Conservation (phyloP, 1,284 basidiomycete genomes). For the Uromyces viciae-fabae region DNA sequence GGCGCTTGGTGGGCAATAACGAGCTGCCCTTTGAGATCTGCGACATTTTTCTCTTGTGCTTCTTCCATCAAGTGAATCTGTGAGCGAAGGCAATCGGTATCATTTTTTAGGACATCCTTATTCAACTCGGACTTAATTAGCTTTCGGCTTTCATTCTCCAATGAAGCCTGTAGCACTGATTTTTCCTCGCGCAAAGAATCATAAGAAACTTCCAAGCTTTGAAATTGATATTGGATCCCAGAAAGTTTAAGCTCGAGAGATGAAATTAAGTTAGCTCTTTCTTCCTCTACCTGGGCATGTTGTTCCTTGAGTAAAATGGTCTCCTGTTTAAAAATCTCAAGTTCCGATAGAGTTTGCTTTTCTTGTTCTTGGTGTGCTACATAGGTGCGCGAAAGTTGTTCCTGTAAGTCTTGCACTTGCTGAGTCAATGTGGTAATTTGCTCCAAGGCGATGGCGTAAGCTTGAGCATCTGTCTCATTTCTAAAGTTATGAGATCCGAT, state of each 20-base stretch:
- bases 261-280: not conserved
- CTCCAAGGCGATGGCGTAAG: not conserved
- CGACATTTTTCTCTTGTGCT: not conserved
- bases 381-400: slow-evolving; percentile 1
- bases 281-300: not conserved
- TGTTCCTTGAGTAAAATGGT: not conserved
- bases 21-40: slow-evolving; percentile 11
- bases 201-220: not conserved
- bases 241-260: slow-evolving; percentile 1
- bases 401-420: slow-evolving; percentile 12
- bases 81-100: not conserved
- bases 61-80: slow-evolving; percentile 17
- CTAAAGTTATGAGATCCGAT: not conserved
- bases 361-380: slow-evolving; percentile 16
- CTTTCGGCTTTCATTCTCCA: not conserved
- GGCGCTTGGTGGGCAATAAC: not conserved
- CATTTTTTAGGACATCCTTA: not conserved
- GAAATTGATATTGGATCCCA: slow-evolving; percentile 18
- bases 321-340: not conserved
- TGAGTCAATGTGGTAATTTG: not conserved
- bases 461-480: not conserved
- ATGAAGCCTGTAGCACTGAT: not conserved
- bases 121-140: not conserved
- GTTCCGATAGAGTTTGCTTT: not conserved
- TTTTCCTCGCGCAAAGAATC: not conserved